These are phyloP conservation scores for Linum tenue DNA, from an alignment of 345 rosid species.

Conservation along the genomic window DNA sequence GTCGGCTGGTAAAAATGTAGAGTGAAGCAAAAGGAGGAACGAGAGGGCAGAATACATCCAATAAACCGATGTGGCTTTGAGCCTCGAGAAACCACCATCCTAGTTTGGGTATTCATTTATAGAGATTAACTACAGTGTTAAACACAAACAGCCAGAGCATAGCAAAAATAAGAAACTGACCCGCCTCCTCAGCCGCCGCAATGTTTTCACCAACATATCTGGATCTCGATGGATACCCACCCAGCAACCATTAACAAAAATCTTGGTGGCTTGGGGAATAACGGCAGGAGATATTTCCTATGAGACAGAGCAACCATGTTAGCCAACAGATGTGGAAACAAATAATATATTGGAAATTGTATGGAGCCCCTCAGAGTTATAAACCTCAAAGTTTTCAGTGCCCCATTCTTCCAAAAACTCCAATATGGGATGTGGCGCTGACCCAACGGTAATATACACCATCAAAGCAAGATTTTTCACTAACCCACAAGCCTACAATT, in stretches of 20 bases:
- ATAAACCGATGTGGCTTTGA: no score
- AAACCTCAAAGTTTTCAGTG: conserved; percentile 92
- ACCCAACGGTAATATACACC: conserved; percentile 97
- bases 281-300: conserved; percentile 97
- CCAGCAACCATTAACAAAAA: conserved; percentile 96
- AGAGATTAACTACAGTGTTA: no score
- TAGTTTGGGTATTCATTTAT: no score
- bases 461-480: conserved; percentile 96
- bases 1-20: no score
- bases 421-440: conserved; percentile 86
- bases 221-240: conserved; percentile 98
- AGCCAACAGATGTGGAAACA: conserved; percentile 1
- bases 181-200: conserved; percentile 84
- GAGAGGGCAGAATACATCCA: no score
- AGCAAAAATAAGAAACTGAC: conserved; percentile 29
- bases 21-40: no score
- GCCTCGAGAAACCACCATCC: no score
- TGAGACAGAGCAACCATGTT: conserved; percentile 12
- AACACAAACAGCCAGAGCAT: background rate
- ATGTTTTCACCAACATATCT: conserved; percentile 94
- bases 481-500: conserved; percentile 79
- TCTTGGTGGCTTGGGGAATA: conserved; percentile 91
- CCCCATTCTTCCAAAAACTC: conserved; percentile 98
- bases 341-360: background rate
- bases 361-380: conserved; percentile 1